Base-by-base conservation (phyloP, 208 protist species). In the Trypanosoma cruzi region DNA sequence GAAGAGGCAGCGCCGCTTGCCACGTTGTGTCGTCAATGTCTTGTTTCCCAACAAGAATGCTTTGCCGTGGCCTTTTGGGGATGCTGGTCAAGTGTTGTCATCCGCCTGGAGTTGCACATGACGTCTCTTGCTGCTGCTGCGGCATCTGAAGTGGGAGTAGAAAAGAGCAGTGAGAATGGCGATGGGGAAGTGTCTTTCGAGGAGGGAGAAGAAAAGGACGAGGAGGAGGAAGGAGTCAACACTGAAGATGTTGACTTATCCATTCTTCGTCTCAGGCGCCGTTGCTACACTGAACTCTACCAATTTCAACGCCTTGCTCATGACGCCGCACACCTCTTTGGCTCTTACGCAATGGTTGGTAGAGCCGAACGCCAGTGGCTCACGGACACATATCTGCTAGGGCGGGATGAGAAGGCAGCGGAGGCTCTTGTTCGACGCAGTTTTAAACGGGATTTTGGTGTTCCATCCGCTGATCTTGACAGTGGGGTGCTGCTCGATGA, bases 371-470 rank as follows among this genome's bases (percentile, higher is more conserved):
- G 87, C 7, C 28, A 57, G 54, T 90, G 84, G 82, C 72, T 93
- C 29, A 69, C 60, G 18, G 87, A 86, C 7, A 79, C 57, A 0
- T 49, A 87, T 1, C 29, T 79, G 46, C 28, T 59, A 0, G n/a
- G 49, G 56, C 34, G 57, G 53, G 29, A 68, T 58, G 68, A 81
- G 37, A 65, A 67, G 34, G 53, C 75, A 20, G 59, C 60, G 22
- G 69, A 95, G 68, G 57, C 67, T 22, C 76, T 91, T 26, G 52
- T 89, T 60, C 81, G 90, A n/a, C 73, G 79, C 10, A 86, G 77
- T 28, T 96, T 86, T 64, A 85, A 85, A n/a, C 70, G 88, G 0
- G 87, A 96, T 58, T 20, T 89, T 11, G 60, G 63, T 13, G 60
- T 91, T 10, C 85, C 87, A 1, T 84, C 63, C 10, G 31, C 42